phyloP scores from a whole-genome alignment of 164 flowering plant genomes.

The Stephania cephalantha region DNA sequence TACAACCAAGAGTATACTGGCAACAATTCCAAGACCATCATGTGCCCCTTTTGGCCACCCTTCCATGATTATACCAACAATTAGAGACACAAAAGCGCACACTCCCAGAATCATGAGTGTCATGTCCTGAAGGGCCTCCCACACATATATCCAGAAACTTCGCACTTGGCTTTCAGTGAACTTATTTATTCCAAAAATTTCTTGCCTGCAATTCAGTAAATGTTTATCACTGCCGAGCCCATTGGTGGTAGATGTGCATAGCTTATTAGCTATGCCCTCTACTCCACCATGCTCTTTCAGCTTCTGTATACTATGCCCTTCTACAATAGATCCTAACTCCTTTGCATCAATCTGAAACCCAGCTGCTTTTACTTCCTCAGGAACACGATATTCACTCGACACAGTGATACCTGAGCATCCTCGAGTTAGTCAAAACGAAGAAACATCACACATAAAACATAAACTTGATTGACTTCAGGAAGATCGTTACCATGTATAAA shows the following conservation, averaged over 20 bases:
- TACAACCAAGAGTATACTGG: constrained; percentile 84
- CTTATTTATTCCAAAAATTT: constrained; percentile 69
- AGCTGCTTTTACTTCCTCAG: constrained; percentile 69
- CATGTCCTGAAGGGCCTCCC: constrained; percentile 97
- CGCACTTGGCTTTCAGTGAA: constrained; percentile 61
- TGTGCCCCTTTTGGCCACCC: constrained; percentile 99
- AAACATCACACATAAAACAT: neutral
- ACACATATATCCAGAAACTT: constrained; percentile 80
- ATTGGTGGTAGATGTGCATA: constrained; percentile 45
- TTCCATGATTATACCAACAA: constrained; percentile 77
- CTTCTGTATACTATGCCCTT: constrained; percentile 73
- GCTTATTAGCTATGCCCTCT: constrained; percentile 62
- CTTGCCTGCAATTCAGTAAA: constrained; percentile 41
- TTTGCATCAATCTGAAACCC: constrained; percentile 83
- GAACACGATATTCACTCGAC: constrained; percentile 54
- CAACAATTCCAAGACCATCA: constrained; percentile 95
- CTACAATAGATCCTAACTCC: constrained; percentile 80
- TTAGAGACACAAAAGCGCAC: constrained; percentile 74
- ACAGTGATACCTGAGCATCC: constrained; percentile 43
- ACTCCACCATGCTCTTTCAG: constrained; percentile 78
- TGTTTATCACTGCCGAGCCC: constrained; percentile 55
- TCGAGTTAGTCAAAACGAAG: constrained; percentile 5
- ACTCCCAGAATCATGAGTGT: constrained; percentile 87
- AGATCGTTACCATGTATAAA: constrained; percentile 63
- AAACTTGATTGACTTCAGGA: neutral